These are phyloP conservation scores for Conringia planisiliqua DNA, from an alignment of 345 rosid species.

Conservation along the genomic window DNA sequence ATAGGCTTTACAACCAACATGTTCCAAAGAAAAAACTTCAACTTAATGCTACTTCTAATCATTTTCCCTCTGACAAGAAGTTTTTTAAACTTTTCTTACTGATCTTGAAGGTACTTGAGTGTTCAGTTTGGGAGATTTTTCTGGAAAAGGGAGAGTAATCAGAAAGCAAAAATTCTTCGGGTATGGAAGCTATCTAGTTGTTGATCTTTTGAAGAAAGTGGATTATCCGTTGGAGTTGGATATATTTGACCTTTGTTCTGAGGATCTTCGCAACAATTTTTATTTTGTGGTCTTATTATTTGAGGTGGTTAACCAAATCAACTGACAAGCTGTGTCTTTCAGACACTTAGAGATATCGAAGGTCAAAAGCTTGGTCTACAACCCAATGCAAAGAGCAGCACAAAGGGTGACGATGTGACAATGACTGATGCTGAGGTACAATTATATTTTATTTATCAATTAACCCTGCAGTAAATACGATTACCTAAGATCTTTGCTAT, in stretches of 20 bases:
- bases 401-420: conserved; percentile 52
- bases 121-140: conserved; percentile 97
- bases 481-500: no score
- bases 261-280: conserved; percentile 75
- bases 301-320: conserved; percentile 4
- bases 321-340: conserved; percentile 15
- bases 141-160: conserved; percentile 99
- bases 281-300: background rate
- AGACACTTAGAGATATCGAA: conserved; percentile 85
- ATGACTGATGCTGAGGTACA: conserved; percentile 74
- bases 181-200: conserved; percentile 36
- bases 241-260: conserved; percentile 87
- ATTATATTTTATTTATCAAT: no score
- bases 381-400: no score
- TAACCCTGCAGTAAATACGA: no score
- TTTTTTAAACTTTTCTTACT: background rate
- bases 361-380: conserved; percentile 82
- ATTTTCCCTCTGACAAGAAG: background rate
- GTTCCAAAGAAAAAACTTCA: background rate
- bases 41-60: background rate
- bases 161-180: conserved; percentile 96
- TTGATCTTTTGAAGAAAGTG: conserved; percentile 71
- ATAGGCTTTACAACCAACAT: background rate
- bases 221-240: conserved; percentile 95
- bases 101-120: conserved; percentile 72